Evolutionary conservation across 2,329 filamentous ascomycete species (phyloP).

Genomic region (Fusarium sp.): DNA sequence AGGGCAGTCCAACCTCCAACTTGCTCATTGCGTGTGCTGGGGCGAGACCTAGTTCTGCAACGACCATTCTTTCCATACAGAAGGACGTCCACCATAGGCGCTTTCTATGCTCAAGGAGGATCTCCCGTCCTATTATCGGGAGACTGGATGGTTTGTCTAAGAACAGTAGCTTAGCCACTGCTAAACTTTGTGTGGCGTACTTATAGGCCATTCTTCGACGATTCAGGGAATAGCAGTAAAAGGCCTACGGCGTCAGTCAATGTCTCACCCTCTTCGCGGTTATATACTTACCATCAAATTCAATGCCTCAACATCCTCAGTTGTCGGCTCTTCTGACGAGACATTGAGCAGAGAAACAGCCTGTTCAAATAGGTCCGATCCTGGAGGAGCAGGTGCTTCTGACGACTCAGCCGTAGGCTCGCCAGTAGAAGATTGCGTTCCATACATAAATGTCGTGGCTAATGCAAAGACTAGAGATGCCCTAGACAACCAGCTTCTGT

Average conservation of each 20-base stretch:
- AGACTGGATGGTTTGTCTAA: not conserved
- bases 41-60: not conserved
- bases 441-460: not conserved
- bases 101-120: not conserved
- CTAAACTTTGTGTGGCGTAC: not conserved
- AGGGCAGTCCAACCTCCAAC: not conserved
- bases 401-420: not conserved
- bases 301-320: not conserved
- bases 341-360: not conserved
- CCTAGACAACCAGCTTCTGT: not conserved
- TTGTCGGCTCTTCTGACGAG: not conserved
- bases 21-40: not conserved
- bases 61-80: slow-evolving; percentile 6
- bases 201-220: not conserved
- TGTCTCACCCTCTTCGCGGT: too few species aligned
- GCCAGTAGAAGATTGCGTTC: not conserved
- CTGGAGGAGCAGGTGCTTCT: not conserved
- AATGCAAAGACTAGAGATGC: not conserved
- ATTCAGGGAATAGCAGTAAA: not conserved
- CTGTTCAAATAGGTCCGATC: slow-evolving; percentile 1
- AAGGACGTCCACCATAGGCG: not conserved
- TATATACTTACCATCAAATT: not conserved
- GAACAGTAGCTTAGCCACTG: not conserved
- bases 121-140: not conserved
- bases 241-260: not conserved